Conservation (phyloP, 441 rosid genomes). For the Capsella rubella region DNA sequence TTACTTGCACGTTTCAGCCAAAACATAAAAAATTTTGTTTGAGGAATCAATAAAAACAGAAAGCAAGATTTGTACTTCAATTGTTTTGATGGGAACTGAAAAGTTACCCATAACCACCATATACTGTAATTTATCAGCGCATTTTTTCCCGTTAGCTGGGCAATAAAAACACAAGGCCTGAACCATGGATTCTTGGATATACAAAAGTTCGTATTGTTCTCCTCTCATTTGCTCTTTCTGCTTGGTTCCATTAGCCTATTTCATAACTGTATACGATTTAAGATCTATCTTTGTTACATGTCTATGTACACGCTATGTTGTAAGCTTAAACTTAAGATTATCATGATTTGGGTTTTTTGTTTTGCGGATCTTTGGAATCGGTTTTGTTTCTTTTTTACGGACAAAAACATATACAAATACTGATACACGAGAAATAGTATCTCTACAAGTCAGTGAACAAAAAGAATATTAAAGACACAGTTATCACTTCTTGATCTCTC, state of each 20-base stretch:
- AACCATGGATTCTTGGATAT: not conserved
- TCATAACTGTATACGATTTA: no score
- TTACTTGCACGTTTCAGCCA: not conserved
- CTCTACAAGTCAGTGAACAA: conserved; percentile 33
- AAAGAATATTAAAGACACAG: conserved; percentile 22
- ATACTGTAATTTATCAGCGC: conserved; percentile 24
- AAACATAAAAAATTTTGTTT: conserved; percentile 10
- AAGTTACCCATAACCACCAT: conserved; percentile 9
- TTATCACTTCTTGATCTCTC: conserved; percentile 36
- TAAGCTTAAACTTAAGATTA: not conserved
- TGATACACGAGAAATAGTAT: conserved; percentile 22
- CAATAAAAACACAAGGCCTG: conserved; percentile 6
- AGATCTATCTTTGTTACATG: no score
- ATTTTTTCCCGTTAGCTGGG: not conserved
- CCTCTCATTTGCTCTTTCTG: not conserved
- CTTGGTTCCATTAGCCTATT: not conserved
- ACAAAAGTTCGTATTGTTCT: not conserved
- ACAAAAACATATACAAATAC: conserved; percentile 41
- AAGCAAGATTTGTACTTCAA: conserved; percentile 10
- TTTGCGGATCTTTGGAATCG: not conserved
- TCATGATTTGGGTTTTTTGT: conserved; percentile 1
- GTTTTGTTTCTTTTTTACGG: not conserved
- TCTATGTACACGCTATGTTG: no score
- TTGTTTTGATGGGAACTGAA: conserved; percentile 20
- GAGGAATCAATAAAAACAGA: conserved; percentile 33